phyloP scores from a whole-genome alignment of 345 rosid species.

The Pelargonium nanum region DNA sequence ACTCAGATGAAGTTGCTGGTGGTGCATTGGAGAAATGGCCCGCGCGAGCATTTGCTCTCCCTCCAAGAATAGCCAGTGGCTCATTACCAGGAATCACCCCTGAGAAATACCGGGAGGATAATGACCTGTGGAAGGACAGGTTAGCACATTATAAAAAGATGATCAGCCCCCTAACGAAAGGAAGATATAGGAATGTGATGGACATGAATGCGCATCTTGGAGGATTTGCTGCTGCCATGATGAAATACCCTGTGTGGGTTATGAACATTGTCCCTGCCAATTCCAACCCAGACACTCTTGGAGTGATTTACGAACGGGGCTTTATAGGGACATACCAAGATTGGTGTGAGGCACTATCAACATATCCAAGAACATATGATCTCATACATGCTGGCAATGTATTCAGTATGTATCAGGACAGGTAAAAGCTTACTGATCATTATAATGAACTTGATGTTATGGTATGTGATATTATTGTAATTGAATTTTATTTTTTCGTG shows the following conservation, averaged over 20 bases:
- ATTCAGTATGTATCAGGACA: slow-evolving; percentile 71
- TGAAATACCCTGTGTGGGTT: slow-evolving; percentile 72
- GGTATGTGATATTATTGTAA: not conserved
- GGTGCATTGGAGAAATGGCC: slow-evolving; percentile 88
- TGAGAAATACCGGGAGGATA: slow-evolving; percentile 62
- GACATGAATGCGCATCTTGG: slow-evolving; percentile 95
- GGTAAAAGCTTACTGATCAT: slow-evolving; percentile 27
- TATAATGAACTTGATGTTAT: not conserved
- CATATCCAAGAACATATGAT: slow-evolving; percentile 95
- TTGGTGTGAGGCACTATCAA: slow-evolving; percentile 97
- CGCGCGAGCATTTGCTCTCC: slow-evolving; percentile 57
- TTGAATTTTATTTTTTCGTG: not conserved
- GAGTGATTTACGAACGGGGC: slow-evolving; percentile 75
- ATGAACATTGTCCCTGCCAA: slow-evolving; percentile 83
- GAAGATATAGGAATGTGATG: slow-evolving; percentile 77
- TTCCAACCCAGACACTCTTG: slow-evolving; percentile 66
- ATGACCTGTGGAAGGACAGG: slow-evolving; percentile 70
- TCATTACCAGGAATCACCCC: slow-evolving; percentile 52
- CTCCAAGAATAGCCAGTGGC: slow-evolving; percentile 72
- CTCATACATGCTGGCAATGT: slow-evolving; percentile 77
- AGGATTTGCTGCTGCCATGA: slow-evolving; percentile 73
- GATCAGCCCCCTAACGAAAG: slow-evolving; percentile 39
- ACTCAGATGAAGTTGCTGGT: slow-evolving; percentile 67
- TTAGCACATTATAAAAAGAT: slow-evolving; percentile 52
- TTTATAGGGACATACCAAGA: slow-evolving; percentile 80